Evolutionary conservation across 306 rosid species (phyloP), one percentile per base, ranked within the genome.

Genomic region (Fragaria ananassa): DNA sequence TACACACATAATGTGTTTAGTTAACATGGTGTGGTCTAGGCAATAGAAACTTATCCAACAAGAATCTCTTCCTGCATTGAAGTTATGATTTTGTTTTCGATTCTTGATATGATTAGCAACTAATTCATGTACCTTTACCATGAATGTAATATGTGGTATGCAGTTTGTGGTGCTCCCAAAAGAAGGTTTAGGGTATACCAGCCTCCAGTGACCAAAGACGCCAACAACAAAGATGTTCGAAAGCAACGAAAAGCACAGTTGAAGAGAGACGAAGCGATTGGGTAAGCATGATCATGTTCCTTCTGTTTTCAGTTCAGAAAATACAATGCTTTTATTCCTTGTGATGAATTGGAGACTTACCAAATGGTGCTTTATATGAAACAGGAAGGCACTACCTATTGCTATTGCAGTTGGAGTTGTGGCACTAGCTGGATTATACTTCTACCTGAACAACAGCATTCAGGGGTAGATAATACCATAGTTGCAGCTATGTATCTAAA

Each of bases 131-230:
- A 71, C 35, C 64, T 71, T 47, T 4, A 61, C 13, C 15, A 27
- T 45, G 58, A 9, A 27, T 61, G 42, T 37, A 23, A 64, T 42
- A 4, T 44, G 57, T 41, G 46, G 25, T 39, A 25, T 83, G 77
- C 91, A 94, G 97, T 94, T 72, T 94, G 98, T 74, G 98, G 97
- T 80, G 98, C 98, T 78, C 95, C 98, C 60, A 94, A 94, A 74
- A 56, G 96, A 65, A 87, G 98, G 80, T 94, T 94, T 80, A 92
- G 82, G 82, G 27, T 85, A 17, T 94, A 94, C 77, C 78, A 83
- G 73, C 91, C 94, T 54, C 78, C 89, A 0, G 91, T 92, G 76
- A 15, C 79, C 13, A 94, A 82, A 79, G 70, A 81, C 11, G 95
- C 85, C 11, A 94, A 94, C 81, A 71, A 6, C 19, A 56, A 15